A percentile compares a stretch with the other conserved stretches of the same genome.
These are phyloP conservation scores for Plantago coronopus DNA, from an alignment of 305 asterid genomes.

Conservation along the genomic window DNA sequence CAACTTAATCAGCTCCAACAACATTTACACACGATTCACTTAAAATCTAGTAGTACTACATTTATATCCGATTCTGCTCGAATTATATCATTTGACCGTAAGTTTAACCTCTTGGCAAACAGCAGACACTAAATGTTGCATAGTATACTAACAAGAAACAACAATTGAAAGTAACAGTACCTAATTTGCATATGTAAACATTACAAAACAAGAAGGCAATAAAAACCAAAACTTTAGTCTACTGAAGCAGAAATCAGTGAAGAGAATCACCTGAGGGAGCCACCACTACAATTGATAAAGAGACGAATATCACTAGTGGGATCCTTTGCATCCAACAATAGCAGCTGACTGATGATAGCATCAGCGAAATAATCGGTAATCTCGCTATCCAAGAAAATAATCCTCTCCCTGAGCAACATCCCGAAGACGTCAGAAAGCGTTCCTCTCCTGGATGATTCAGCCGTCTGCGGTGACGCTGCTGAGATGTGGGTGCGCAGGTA, in stretches of 20 bases:
- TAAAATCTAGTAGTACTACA: too few relatives aligned
- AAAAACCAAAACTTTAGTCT: too few relatives aligned
- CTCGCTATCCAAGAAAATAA: conserved; percentile 66
- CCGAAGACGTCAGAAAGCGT: conserved; percentile 82
- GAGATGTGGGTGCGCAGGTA: conserved; percentile 33
- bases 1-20: not conserved
- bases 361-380: conserved; percentile 89
- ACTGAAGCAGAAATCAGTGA: too few relatives aligned
- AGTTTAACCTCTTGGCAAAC: too few relatives aligned
- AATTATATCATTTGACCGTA: too few relatives aligned
- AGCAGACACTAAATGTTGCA: too few relatives aligned
- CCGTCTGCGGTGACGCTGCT: conserved; percentile 43
- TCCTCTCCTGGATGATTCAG: conserved; percentile 57
- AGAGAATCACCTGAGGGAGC: conserved; percentile 91
- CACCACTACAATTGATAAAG: conserved; percentile 86
- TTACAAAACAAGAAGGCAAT: too few relatives aligned
- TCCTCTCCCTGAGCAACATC: conserved; percentile 76
- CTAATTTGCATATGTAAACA: too few relatives aligned
- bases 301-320: conserved; percentile 77
- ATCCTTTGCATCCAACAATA: conserved; percentile 83
- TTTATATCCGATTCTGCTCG: too few relatives aligned
- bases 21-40: too few relatives aligned
- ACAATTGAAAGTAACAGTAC: too few relatives aligned
- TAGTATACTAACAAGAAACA: too few relatives aligned
- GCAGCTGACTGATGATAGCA: conserved; percentile 74